A percentile compares a stretch with the other conserved stretches of the same genome.
Evolutionary conservation across 768 basidiomycete genomes (phyloP).

Genomic region (Pleurotus sapidus): DNA sequence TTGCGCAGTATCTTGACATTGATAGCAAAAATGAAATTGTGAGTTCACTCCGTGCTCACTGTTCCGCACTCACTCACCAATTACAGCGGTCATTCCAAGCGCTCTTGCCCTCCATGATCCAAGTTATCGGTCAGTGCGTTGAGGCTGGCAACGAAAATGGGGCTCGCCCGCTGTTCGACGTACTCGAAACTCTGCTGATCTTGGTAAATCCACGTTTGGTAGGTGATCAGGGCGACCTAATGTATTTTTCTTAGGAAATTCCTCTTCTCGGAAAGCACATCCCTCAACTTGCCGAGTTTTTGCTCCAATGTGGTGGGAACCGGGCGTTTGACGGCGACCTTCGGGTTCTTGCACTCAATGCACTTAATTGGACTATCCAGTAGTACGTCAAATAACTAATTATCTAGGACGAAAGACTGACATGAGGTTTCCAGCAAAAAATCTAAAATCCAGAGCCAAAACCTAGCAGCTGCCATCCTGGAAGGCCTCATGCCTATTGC

Average conservation of each 20-base stretch:
- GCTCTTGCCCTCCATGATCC: slow-evolving; percentile 84
- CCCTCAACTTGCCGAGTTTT: slow-evolving; percentile 83
- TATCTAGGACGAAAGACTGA: background rate
- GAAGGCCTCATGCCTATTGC: slow-evolving; percentile 93
- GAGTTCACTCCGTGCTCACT: slow-evolving; percentile 24
- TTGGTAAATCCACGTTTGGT: slow-evolving; percentile 48
- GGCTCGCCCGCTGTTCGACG: slow-evolving; percentile 90
- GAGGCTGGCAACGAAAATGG: slow-evolving; percentile 75
- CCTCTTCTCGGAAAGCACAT: slow-evolving; percentile 91
- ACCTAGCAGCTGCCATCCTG: slow-evolving; percentile 81
- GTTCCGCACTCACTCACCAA: slow-evolving; percentile 2
- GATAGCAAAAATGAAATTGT: slow-evolving; percentile 89
- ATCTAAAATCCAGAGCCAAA: slow-evolving; percentile 85
- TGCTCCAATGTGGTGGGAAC: slow-evolving; percentile 82
- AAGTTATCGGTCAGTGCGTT: slow-evolving; percentile 82
- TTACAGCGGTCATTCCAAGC: slow-evolving; percentile 80
- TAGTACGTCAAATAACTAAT: slow-evolving; percentile 48
- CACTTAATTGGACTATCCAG: slow-evolving; percentile 95
- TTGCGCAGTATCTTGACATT: slow-evolving; percentile 88
- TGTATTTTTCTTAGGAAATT: slow-evolving; percentile 61
- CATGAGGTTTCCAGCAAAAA: slow-evolving; percentile 70
- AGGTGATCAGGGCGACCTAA: background rate
- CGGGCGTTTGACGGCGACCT: slow-evolving; percentile 71
- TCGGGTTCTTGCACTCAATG: slow-evolving; percentile 88
- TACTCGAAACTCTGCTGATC: slow-evolving; percentile 93